Percentiles rank a stretch among this genome's conserved stretches.
Conservation (phyloP, 768 basidiomycete genomes). For the Termitomyces bulborhizus region DNA sequence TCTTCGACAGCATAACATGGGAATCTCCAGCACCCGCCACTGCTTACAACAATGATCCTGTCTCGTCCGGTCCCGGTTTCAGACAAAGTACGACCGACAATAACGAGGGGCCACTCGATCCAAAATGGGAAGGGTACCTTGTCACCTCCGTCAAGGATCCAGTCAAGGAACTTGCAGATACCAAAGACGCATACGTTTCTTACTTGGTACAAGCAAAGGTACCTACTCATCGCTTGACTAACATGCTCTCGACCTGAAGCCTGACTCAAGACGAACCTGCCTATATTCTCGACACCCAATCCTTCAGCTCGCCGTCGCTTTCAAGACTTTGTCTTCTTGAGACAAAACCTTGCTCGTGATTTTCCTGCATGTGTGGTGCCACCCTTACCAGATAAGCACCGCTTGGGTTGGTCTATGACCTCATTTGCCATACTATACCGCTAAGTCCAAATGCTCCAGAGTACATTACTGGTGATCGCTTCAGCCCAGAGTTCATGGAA, state of each 20-base stretch:
- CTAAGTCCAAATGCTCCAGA: slow-evolving; percentile 40
- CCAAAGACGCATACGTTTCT: slow-evolving; percentile 95
- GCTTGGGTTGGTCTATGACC: slow-evolving; percentile 62
- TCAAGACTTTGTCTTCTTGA: slow-evolving; percentile 94
- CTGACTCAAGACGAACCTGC: slow-evolving; percentile 72
- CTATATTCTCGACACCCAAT: slow-evolving; percentile 71
- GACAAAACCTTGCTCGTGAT: slow-evolving; percentile 81
- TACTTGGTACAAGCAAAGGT: slow-evolving; percentile 91
- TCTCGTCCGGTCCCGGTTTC: slow-evolving; percentile 66
- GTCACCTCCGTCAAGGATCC: slow-evolving; percentile 85
- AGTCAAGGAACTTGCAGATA: slow-evolving; percentile 92
- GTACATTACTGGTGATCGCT: slow-evolving; percentile 96
- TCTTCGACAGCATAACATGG: slow-evolving; percentile 91
- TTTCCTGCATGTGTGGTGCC: slow-evolving; percentile 99
- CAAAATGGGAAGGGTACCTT: slow-evolving; percentile 89
- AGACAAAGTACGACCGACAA: slow-evolving; percentile 70
- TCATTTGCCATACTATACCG: background rate
- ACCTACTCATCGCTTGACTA: slow-evolving; percentile 15
- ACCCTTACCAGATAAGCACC: slow-evolving; percentile 92
- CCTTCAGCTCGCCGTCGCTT: slow-evolving; percentile 84
- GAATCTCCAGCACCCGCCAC: slow-evolving; percentile 60
- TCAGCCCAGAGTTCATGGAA: slow-evolving; percentile 97
- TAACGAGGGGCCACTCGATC: slow-evolving; percentile 72
- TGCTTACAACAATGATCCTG: slow-evolving; percentile 38
- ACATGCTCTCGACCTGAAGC: slow-evolving; percentile 1